Percentiles rank a stretch among this genome's conserved stretches.
phyloP scores from a whole-genome alignment of 75 land plant species.

The Ceratopteris richardii region DNA sequence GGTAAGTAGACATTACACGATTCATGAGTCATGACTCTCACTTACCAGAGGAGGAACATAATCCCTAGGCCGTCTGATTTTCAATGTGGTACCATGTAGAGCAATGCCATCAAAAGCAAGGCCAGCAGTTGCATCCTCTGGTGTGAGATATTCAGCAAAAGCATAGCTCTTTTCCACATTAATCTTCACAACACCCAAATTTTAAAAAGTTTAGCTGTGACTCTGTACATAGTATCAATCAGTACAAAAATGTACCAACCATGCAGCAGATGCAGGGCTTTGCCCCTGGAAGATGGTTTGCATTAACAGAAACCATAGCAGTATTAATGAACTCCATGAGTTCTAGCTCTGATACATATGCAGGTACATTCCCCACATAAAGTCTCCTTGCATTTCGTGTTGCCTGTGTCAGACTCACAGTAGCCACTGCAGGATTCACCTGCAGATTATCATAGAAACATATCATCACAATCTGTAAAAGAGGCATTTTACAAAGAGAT shows the following conservation, averaged over 20 bases:
- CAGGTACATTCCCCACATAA: constrained; percentile 65
- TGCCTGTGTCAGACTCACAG: constrained; percentile 83
- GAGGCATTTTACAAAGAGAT: no score
- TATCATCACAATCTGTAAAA: no score
- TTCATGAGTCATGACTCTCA: no score
- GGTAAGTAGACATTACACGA: no score
- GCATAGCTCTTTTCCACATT: constrained; percentile 82
- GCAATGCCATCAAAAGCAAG: constrained; percentile 77
- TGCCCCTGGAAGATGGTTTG: constrained; percentile 50
- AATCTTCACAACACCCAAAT: constrained; percentile 39
- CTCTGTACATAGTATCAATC: no score
- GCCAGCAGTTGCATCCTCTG: constrained; percentile 88
- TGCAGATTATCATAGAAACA: constrained; percentile 3
- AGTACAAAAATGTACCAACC: constrained; percentile 9
- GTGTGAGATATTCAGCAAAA: constrained; percentile 85
- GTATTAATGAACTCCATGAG: constrained; percentile 68
- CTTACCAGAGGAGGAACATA: constrained; percentile 68
- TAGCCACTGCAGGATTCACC: constrained; percentile 32
- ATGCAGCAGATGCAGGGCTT: constrained; percentile 84
- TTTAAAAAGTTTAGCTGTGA: no score
- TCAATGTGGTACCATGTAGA: constrained; percentile 56
- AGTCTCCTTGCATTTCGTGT: constrained; percentile 84
- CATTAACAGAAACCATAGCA: constrained; percentile 55
- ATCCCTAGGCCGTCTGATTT: constrained; percentile 86
- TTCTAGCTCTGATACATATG: constrained; percentile 68